Conservation (phyloP, 2,329 filamentous ascomycete genomes). For the Venturia aucupariae region DNA sequence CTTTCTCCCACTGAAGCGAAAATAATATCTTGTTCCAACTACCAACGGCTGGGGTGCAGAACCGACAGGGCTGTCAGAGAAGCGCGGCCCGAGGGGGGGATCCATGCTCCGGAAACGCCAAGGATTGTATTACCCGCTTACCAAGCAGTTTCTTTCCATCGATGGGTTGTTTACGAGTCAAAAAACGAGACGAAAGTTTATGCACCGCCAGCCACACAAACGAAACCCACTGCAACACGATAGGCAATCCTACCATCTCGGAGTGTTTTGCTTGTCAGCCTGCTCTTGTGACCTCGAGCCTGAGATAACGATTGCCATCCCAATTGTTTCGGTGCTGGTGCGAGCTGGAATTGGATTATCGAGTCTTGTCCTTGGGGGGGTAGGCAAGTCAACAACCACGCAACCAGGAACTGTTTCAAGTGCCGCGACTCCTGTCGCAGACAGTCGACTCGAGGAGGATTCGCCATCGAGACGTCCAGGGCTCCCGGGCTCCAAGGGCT, state of each 20-base stretch:
- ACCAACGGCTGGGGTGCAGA: not conserved
- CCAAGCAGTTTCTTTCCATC: not conserved
- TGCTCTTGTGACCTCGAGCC: not conserved
- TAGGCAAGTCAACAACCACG: not conserved
- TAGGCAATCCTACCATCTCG: not conserved
- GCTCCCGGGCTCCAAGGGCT: not conserved
- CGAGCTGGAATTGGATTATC: not conserved
- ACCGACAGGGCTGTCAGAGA: conserved; percentile 1
- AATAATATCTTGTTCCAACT: not conserved
- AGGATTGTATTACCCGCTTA: not conserved
- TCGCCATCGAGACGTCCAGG: not conserved
- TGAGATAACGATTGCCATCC: not conserved
- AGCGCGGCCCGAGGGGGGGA: not conserved
- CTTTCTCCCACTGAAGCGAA: not conserved
- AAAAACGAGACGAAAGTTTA: not conserved
- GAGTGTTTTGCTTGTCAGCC: not conserved
- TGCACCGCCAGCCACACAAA: not conserved
- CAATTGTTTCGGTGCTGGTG: not conserved
- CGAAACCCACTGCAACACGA: not conserved
- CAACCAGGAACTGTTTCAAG: conserved; percentile 1
- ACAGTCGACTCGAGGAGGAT: not conserved
- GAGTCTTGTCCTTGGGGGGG: not conserved
- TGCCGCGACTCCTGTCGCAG: not conserved
- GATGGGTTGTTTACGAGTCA: not conserved
- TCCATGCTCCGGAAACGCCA: not conserved